Conservation (phyloP, 2,329 filamentous ascomycete genomes). For the Monilinia polystroma region DNA sequence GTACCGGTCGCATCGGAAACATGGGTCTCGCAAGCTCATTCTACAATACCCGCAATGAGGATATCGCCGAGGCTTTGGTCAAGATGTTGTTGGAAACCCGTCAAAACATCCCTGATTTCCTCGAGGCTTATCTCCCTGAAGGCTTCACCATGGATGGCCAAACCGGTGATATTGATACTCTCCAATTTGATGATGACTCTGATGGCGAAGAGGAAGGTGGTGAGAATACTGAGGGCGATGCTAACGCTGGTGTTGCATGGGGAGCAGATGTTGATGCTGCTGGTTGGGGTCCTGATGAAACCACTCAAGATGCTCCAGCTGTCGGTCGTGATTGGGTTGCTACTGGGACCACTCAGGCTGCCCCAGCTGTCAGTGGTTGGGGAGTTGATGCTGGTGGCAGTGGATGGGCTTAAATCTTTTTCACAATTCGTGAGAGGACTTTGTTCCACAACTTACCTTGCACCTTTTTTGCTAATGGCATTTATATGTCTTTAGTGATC, state of each 20-base stretch:
- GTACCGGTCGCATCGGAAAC: conserved; percentile 91
- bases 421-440: neutral
- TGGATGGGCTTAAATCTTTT: neutral
- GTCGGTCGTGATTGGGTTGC: neutral
- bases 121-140: conserved; percentile 63
- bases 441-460: neutral
- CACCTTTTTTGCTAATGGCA: conserved; percentile 5
- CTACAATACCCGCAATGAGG: conserved; percentile 75
- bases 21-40: conserved; percentile 84
- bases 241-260: conserved; percentile 9
- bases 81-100: conserved; percentile 79
- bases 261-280: neutral
- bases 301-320: neutral
- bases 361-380: conserved; percentile 11
- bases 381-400: neutral
- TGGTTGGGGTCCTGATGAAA: neutral
- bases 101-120: conserved; percentile 80
- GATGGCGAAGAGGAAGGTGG: conserved; percentile 57
- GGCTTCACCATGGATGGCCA: conserved; percentile 41
- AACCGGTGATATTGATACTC: conserved; percentile 24
- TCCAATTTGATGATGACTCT: conserved; percentile 56
- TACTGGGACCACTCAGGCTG: conserved; percentile 9
- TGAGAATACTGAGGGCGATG: conserved; percentile 21
- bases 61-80: conserved; percentile 70
- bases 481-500: neutral